Base-by-base conservation (phyloP, 495 filamentous ascomycete species). In the Entonaema liquescens region DNA sequence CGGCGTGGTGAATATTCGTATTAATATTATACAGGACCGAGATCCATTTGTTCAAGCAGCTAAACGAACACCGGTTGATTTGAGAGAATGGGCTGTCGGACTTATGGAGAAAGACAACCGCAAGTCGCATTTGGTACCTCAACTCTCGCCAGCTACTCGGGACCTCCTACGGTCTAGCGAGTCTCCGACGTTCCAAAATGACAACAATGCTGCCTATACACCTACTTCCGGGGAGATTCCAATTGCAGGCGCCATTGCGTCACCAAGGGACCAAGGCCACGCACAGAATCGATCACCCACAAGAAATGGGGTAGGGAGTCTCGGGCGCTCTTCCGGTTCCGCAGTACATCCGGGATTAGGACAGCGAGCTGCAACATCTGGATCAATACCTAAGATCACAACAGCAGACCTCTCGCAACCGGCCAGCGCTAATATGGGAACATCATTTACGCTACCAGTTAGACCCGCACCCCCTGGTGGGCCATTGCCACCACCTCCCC, bases 31-130 rank as follows among this genome's bases (percentile, higher is more conserved):
- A 0, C 62, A 97, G 93, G 94, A 97, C 65, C 89, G 90, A 59
- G 94, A 98, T 76, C 88, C 91, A 1, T 98, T 98, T 78, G 84
- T 98, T n/a, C 92, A 94, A 75, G 94, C 94, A 53, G 94, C 94
- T 31, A 97, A 96, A 83, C 89, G 94, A 52, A 98, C 94, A 1
- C 94, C 94, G 0, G 94, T 98, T 5, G 90, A 98, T 77, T 83
- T 98, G 17, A 87, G 91, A 80, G 90, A 91, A 58, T 98, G 94
- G 94, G 94, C 94, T 23, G 89, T 94, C 54, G 88, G 91, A 74
- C 86, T 98, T 85, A 94, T 97, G 88, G 92, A 96, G 68, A 87
- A 89, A 66, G 89, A 97, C 72, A 95, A 97, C 74, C 92, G 94
- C 72, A 96, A 94, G 78, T 96, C 93, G 5, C 94, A 98, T 79